These are phyloP conservation scores for Periconia sp. DNA, from an alignment of 2,329 filamentous ascomycete species.

Conservation along the genomic window DNA sequence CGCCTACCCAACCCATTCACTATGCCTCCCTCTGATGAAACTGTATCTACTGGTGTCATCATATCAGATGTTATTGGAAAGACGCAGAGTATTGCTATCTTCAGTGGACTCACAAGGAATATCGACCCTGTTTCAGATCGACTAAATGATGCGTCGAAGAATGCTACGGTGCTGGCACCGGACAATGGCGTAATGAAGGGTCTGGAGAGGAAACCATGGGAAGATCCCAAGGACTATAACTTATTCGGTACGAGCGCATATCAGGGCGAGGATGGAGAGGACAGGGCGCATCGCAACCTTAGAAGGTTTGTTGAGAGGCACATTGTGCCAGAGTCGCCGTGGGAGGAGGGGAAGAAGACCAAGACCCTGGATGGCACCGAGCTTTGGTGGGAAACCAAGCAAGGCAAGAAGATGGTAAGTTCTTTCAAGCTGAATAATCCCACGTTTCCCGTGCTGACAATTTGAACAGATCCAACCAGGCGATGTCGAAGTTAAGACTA, in stretches of 20 bases:
- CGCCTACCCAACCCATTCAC: slow-evolving; percentile 22
- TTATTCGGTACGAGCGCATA: slow-evolving; percentile 73
- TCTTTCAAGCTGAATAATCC: too few relatives aligned
- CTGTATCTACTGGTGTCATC: slow-evolving; percentile 58
- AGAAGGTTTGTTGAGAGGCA: slow-evolving; percentile 85
- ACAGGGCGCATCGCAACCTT: slow-evolving; percentile 78
- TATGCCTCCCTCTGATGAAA: slow-evolving; percentile 38
- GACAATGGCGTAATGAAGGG: slow-evolving; percentile 79
- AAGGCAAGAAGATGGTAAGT: slow-evolving; percentile 71
- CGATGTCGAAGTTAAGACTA: slow-evolving; percentile 74
- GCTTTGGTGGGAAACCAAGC: slow-evolving; percentile 81
- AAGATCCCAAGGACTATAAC: slow-evolving; percentile 74
- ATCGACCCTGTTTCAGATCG: slow-evolving; percentile 71
- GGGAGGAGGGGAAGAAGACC: slow-evolving; percentile 70
- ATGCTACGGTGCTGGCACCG: slow-evolving; percentile 87
- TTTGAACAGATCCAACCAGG: slow-evolving; percentile 73
- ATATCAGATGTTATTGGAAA: slow-evolving; percentile 85
- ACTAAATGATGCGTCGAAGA: slow-evolving; percentile 68
- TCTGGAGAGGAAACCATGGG: slow-evolving; percentile 87
- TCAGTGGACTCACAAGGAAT: slow-evolving; percentile 80
- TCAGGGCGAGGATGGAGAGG: slow-evolving; percentile 74
- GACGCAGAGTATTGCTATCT: slow-evolving; percentile 79
- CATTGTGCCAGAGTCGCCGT: slow-evolving; percentile 76
- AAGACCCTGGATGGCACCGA: slow-evolving; percentile 72
- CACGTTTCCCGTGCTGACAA: slow-evolving; percentile 19